phyloP scores from a whole-genome alignment of 768 basidiomycete genomes.

The Auricularia auricula-judae region DNA sequence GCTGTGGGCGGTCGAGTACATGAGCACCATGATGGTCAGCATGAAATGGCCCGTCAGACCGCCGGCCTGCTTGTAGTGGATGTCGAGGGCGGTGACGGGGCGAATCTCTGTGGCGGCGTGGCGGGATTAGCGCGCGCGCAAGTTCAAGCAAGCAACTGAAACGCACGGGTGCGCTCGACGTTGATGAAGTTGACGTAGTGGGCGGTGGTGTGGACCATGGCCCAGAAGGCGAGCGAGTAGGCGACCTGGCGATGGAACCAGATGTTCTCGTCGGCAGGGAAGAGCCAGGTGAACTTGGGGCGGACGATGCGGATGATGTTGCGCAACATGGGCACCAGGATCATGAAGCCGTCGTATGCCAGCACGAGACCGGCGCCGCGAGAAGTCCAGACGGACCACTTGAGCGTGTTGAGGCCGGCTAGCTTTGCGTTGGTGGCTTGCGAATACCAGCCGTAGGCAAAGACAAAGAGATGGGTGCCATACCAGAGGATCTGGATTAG shows the following conservation, averaged over 20 bases:
- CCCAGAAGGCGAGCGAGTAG: constrained; percentile 88
- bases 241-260: constrained; percentile 96
- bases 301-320: constrained; percentile 79
- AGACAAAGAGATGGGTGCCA: constrained; percentile 59
- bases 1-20: constrained; percentile 85
- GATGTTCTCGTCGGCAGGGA: constrained; percentile 90
- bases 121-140: background rate
- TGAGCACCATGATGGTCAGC: constrained; percentile 86
- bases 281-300: constrained; percentile 66
- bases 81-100: constrained; percentile 60
- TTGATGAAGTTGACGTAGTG: constrained; percentile 93
- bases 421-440: constrained; percentile 54
- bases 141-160: background rate
- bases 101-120: constrained; percentile 51
- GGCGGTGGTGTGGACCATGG: constrained; percentile 85
- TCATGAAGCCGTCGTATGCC: constrained; percentile 76
- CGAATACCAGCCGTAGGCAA: constrained; percentile 75
- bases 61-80: constrained; percentile 81
- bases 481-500: constrained; percentile 46
- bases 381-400: constrained; percentile 80
- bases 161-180: constrained; percentile 76
- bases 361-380: constrained; percentile 88
- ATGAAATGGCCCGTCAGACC: constrained; percentile 95
- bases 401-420: constrained; percentile 65
- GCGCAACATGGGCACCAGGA: constrained; percentile 82